Percentiles rank a stretch among this genome's conserved stretches.
Evolutionary conservation across 148 eudicot species (phyloP).

Genomic region (Linanthus parryae): DNA sequence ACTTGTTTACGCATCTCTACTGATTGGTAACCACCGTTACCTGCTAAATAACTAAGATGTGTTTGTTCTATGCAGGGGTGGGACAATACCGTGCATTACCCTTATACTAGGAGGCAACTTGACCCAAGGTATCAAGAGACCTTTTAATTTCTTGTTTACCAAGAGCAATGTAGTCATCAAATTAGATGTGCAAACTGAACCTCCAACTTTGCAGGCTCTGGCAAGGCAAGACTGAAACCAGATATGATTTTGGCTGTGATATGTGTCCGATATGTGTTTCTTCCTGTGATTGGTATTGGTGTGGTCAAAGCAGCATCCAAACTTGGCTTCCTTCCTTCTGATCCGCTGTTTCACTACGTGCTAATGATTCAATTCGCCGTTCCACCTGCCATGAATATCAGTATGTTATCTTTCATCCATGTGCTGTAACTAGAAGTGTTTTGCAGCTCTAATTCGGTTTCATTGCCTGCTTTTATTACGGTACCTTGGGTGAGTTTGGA

Average conservation of each 20-base stretch:
- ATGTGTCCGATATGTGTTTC: conserved; percentile 48
- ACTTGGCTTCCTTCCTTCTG: conserved; percentile 69
- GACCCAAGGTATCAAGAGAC: conserved; percentile 49
- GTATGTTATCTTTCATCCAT: too few relatives aligned
- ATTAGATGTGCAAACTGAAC: neutral
- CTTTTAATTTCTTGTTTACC: neutral
- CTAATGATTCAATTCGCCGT: conserved; percentile 72
- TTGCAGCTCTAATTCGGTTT: too few relatives aligned
- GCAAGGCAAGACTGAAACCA: conserved; percentile 31
- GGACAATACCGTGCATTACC: conserved; percentile 68
- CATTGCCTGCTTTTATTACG: too few relatives aligned
- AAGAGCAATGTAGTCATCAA: neutral
- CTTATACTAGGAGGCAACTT: conserved; percentile 87
- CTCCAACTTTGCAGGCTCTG: conserved; percentile 54
- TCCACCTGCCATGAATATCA: conserved; percentile 88
- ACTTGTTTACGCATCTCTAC: too few relatives aligned
- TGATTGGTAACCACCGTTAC: too few relatives aligned
- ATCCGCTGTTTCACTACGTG: conserved; percentile 65
- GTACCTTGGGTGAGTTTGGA: too few relatives aligned
- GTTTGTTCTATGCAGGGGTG: conserved; percentile 53
- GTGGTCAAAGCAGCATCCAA: conserved; percentile 48
- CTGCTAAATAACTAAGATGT: neutral
- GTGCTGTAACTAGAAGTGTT: too few relatives aligned
- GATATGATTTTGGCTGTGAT: conserved; percentile 35
- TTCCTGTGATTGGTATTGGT: conserved; percentile 62